Evolutionary conservation across 1,139 yeast genomes (phyloP).

Genomic region (Taphrina flavorubra): DNA sequence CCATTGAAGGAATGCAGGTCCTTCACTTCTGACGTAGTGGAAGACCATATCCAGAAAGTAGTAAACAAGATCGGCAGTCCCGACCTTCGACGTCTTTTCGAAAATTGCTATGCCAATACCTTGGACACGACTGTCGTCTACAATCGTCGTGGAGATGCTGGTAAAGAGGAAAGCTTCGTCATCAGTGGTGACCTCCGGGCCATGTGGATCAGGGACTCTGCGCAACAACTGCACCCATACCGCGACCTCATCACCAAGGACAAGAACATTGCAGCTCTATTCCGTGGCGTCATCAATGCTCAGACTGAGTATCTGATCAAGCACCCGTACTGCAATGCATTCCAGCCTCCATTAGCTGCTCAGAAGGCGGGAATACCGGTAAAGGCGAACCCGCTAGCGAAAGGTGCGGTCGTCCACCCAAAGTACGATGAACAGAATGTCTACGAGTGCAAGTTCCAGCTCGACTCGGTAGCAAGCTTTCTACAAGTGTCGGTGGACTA

Average conservation of each 20-base stretch:
- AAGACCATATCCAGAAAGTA: constrained; percentile 63
- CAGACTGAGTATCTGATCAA: constrained; percentile 57
- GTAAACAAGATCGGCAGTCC: constrained; percentile 59
- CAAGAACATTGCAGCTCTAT: constrained; percentile 62
- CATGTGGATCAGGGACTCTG: constrained; percentile 86
- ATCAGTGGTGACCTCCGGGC: constrained; percentile 83
- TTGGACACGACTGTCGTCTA: constrained; percentile 84
- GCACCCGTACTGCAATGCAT: constrained; percentile 42
- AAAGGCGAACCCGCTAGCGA: not conserved
- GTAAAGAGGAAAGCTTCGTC: constrained; percentile 62
- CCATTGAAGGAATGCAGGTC: constrained; percentile 79
- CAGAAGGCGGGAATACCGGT: constrained; percentile 7
- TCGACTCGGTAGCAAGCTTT: constrained; percentile 84
- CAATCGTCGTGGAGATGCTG: constrained; percentile 57
- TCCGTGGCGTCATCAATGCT: constrained; percentile 79
- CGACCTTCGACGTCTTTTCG: constrained; percentile 76
- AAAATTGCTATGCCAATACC: constrained; percentile 85
- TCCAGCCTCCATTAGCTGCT: constrained; percentile 38
- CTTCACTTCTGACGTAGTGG: constrained; percentile 68
- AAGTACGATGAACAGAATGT: constrained; percentile 61
- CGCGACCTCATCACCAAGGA: constrained; percentile 61
- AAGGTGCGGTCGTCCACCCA: constrained; percentile 28
- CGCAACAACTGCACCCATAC: constrained; percentile 79
- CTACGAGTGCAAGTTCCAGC: constrained; percentile 88
- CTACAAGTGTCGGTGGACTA: constrained; percentile 76